These are phyloP conservation scores for Cymodocea nodosa DNA, from an alignment of 116 monocot species.

Conservation along the genomic window DNA sequence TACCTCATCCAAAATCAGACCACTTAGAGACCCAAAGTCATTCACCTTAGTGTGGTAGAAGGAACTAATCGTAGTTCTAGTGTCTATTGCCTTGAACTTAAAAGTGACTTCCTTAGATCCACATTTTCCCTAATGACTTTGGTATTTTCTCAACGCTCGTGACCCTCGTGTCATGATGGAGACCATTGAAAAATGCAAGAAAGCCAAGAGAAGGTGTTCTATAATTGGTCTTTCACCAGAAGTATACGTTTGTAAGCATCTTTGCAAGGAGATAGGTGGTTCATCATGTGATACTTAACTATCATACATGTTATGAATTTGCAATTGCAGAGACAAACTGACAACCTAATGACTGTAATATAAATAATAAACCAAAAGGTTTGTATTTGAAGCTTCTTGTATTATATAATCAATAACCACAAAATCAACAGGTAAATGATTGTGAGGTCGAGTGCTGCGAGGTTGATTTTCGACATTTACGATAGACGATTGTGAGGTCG, in stretches of 20 bases:
- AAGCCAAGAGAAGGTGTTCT: slow-evolving; percentile 64
- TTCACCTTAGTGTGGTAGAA: slow-evolving; percentile 65
- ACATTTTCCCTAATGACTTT: slow-evolving; percentile 51
- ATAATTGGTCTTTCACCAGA: slow-evolving; percentile 88
- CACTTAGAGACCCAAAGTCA: slow-evolving; percentile 56
- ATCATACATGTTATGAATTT: too few species aligned
- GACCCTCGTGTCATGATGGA: slow-evolving; percentile 94
- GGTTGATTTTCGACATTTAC: too few species aligned
- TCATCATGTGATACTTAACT: too few species aligned
- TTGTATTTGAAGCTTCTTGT: too few species aligned
- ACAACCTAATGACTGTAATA: too few species aligned
- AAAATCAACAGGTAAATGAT: too few species aligned
- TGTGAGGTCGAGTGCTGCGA: too few species aligned
- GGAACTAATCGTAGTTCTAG: slow-evolving; percentile 57
- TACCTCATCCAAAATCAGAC: slow-evolving; percentile 75
- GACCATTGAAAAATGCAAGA: slow-evolving; percentile 71
- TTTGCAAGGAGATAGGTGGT: slow-evolving; percentile 88
- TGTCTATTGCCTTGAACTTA: slow-evolving; percentile 35
- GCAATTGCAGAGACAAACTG: too few species aligned
- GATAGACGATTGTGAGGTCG: too few species aligned
- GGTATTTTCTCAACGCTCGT: slow-evolving; percentile 83
- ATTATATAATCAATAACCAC: too few species aligned
- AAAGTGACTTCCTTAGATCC: slow-evolving; percentile 26
- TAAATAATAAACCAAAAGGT: too few species aligned
- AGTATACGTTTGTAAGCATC: slow-evolving; percentile 86